Evolutionary conservation across 805 yeast genomes (phyloP).

Genomic region (Candida takata): DNA sequence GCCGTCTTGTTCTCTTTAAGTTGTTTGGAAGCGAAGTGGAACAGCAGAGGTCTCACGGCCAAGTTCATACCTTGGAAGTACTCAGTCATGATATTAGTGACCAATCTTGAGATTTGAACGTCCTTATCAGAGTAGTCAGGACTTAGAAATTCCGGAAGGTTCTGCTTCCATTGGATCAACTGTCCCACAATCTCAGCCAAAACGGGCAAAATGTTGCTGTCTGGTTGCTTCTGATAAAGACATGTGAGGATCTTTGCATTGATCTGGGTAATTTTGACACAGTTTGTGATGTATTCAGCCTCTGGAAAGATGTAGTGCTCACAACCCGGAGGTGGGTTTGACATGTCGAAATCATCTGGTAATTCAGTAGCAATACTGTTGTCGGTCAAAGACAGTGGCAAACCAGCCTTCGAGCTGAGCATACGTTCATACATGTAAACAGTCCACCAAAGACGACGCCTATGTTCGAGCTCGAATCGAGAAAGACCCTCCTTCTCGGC

Average conservation of each 20-base stretch:
- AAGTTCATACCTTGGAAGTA: slow-evolving; percentile 77
- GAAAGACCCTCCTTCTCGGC: slow-evolving; percentile 63
- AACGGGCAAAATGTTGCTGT: slow-evolving; percentile 66
- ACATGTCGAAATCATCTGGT: slow-evolving; percentile 66
- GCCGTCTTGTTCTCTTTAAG: slow-evolving; percentile 40
- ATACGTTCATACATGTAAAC: slow-evolving; percentile 77
- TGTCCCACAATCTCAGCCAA: slow-evolving; percentile 64
- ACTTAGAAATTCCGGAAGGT: slow-evolving; percentile 54
- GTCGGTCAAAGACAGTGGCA: slow-evolving; percentile 73
- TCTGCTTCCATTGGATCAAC: slow-evolving; percentile 59
- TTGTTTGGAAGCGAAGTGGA: slow-evolving; percentile 68
- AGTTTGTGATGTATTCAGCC: slow-evolving; percentile 67
- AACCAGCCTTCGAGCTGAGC: slow-evolving; percentile 77
- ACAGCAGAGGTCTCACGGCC: slow-evolving; percentile 69
- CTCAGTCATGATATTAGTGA: slow-evolving; percentile 73
- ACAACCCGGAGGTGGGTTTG: slow-evolving; percentile 51
- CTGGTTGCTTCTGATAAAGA: slow-evolving; percentile 69
- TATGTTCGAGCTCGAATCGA: slow-evolving; percentile 69
- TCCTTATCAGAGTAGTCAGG: slow-evolving; percentile 51
- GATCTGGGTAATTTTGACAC: slow-evolving; percentile 73
- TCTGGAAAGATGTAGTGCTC: slow-evolving; percentile 69
- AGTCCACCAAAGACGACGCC: slow-evolving; percentile 84
- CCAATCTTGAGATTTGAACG: slow-evolving; percentile 54
- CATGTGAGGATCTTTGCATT: slow-evolving; percentile 67
- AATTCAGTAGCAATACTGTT: slow-evolving; percentile 74